Conservation (phyloP, 805 yeast genomes). For the Wickerhamomyces ciferrii region DNA sequence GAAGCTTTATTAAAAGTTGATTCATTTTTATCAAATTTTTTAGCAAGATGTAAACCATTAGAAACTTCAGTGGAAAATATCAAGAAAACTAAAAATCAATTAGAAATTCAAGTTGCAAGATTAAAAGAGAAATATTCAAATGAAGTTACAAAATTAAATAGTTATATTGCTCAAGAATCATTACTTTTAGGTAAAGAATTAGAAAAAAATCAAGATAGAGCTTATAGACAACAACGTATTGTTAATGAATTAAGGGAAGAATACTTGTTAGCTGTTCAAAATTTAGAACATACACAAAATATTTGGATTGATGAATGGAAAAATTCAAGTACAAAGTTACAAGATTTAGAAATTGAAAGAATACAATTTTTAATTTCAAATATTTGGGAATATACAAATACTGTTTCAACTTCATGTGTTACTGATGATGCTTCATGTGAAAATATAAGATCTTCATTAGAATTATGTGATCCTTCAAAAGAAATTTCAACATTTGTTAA, state of each 20-base stretch:
- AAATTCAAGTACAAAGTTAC: conserved; percentile 52
- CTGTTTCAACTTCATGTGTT: conserved; percentile 70
- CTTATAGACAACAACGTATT: conserved; percentile 40
- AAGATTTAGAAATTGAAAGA: conserved; percentile 67
- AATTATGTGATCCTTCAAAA: conserved; percentile 55
- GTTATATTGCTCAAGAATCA: conserved; percentile 55
- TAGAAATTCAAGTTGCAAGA: conserved; percentile 30
- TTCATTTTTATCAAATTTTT: conserved; percentile 44
- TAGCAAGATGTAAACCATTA: conserved; percentile 48
- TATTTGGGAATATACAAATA: conserved; percentile 74
- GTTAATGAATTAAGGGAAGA: conserved; percentile 41
- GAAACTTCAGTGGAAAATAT: conserved; percentile 55
- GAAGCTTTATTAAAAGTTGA: conserved; percentile 48
- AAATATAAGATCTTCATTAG: conserved; percentile 58
- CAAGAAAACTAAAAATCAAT: conserved; percentile 37
- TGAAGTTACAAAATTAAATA: conserved; percentile 54
- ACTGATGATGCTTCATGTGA: conserved; percentile 77
- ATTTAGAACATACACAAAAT: conserved; percentile 51
- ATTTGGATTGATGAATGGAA: conserved; percentile 74
- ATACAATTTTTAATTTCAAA: conserved; percentile 64
- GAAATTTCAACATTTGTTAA: conserved; percentile 54
- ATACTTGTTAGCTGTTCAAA: conserved; percentile 50
- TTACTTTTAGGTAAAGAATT: conserved; percentile 72
- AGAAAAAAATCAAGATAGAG: conserved; percentile 51
- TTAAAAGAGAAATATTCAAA: conserved; percentile 46